These are phyloP conservation scores for Diaporthe helianthi DNA, from an alignment of 2,329 filamentous ascomycete genomes.

Conservation along the genomic window DNA sequence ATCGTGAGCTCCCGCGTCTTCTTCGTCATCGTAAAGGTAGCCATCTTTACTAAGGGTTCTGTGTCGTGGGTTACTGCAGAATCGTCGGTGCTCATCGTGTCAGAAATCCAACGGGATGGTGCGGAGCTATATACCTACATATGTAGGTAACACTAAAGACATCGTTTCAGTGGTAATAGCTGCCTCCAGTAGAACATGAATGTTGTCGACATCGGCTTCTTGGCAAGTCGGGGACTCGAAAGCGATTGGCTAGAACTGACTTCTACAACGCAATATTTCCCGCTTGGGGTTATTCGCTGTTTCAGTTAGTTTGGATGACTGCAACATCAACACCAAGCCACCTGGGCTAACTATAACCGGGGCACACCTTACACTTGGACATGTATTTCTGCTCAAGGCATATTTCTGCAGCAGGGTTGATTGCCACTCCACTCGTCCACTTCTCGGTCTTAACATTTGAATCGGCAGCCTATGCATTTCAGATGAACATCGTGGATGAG, in stretches of 20 bases:
- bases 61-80: not conserved
- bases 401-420: not conserved
- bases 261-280: not conserved
- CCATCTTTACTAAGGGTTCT: not conserved
- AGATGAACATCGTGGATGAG: not conserved
- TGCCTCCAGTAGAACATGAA: not conserved
- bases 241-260: not conserved
- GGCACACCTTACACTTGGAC: not conserved
- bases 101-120: not conserved
- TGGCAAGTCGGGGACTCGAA: not conserved
- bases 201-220: not conserved
- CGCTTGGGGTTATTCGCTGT: slow-evolving; percentile 5
- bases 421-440: not conserved
- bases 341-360: not conserved
- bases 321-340: not conserved
- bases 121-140: slow-evolving; percentile 1
- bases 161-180: not conserved
- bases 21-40: not conserved
- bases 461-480: not conserved
- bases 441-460: not conserved
- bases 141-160: no score
- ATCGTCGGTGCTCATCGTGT: not conserved
- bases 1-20: slow-evolving; percentile 6
- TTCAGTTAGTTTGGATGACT: slow-evolving; percentile 22
- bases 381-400: not conserved